A percentile compares a stretch with the other conserved stretches of the same genome.
Conservation (phyloP, 2,329 filamentous ascomycete genomes). For the Oidium heveae region DNA sequence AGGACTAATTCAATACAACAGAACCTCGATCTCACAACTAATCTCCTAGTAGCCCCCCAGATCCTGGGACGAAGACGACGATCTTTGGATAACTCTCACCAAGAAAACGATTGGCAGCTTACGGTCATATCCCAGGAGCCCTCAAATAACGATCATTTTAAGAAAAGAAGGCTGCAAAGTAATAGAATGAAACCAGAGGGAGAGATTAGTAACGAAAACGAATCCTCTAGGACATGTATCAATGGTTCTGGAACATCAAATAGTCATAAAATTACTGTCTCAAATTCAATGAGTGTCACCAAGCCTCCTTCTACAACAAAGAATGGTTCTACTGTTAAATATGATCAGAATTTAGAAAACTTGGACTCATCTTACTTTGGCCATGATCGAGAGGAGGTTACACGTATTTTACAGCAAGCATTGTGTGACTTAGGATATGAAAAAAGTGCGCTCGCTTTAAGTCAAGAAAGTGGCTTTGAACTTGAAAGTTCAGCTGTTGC, state of each 20-base stretch:
- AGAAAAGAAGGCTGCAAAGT: slow-evolving; percentile 32
- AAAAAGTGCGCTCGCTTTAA: slow-evolving; percentile 47
- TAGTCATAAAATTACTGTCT: slow-evolving; percentile 18
- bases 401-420: slow-evolving; percentile 75
- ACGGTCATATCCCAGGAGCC: slow-evolving; percentile 2
- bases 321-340: slow-evolving; percentile 26
- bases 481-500: slow-evolving; percentile 69
- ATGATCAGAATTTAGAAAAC: slow-evolving; percentile 9
- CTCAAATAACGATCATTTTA: slow-evolving; percentile 16
- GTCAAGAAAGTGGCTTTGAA: slow-evolving; percentile 61
- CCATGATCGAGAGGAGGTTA: slow-evolving; percentile 80
- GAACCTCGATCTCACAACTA: background rate
- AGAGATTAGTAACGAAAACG: slow-evolving; percentile 27
- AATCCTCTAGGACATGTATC: slow-evolving; percentile 24
- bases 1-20: background rate
- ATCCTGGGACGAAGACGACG: slow-evolving; percentile 31
- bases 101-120: background rate
- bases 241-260: slow-evolving; percentile 26
- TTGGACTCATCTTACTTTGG: slow-evolving; percentile 36
- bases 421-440: slow-evolving; percentile 72
- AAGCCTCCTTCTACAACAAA: slow-evolving; percentile 20
- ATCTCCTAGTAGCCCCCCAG: slow-evolving; percentile 9
- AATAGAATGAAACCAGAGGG: slow-evolving; percentile 38
- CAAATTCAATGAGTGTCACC: slow-evolving; percentile 21
- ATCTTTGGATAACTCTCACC: slow-evolving; percentile 16